These are phyloP conservation scores for Flaveria linearis DNA, from an alignment of 129 eudicot species.

Conservation along the genomic window DNA sequence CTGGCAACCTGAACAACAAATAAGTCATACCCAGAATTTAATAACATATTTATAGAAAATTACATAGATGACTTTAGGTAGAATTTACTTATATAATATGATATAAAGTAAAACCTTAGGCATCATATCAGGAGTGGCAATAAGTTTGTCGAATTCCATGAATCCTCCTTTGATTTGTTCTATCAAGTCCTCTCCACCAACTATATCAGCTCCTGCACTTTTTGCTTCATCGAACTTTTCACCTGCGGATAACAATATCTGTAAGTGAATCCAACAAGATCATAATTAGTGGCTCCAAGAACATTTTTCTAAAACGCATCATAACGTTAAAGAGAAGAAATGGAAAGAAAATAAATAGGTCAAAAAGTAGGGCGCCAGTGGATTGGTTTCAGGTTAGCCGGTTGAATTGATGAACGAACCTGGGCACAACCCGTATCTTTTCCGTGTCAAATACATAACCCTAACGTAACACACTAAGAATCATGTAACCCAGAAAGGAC, in stretches of 20 bases:
- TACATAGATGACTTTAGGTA: not conserved
- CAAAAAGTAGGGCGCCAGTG: not conserved
- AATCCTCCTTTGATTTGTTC: conserved; percentile 87
- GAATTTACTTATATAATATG: not conserved
- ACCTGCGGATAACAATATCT: conserved; percentile 47
- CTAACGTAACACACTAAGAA: not conserved
- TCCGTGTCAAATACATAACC: not conserved
- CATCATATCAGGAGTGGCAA: conserved; percentile 99
- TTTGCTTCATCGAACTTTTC: conserved; percentile 95
- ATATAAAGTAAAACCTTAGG: conserved; percentile 63
- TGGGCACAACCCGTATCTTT: not conserved
- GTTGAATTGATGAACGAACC: not conserved
- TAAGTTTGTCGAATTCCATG: conserved; percentile 88
- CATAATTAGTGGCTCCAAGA: conserved; percentile 9
- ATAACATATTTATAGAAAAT: not conserved
- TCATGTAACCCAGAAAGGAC: not conserved
- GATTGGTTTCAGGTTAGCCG: not conserved
- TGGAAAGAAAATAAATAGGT: not conserved
- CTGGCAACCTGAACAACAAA: conserved; percentile 67
- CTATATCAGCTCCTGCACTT: conserved; percentile 93
- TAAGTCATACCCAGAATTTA: not conserved
- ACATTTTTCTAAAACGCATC: not conserved
- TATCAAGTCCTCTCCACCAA: conserved; percentile 96
- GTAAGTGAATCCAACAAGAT: conserved; percentile 16
- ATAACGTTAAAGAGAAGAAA: not conserved